Percentiles rank a stretch among this genome's conserved stretches.
Evolutionary conservation across 768 basidiomycete species (phyloP).

Genomic region (Leccinum pellstonianum): DNA sequence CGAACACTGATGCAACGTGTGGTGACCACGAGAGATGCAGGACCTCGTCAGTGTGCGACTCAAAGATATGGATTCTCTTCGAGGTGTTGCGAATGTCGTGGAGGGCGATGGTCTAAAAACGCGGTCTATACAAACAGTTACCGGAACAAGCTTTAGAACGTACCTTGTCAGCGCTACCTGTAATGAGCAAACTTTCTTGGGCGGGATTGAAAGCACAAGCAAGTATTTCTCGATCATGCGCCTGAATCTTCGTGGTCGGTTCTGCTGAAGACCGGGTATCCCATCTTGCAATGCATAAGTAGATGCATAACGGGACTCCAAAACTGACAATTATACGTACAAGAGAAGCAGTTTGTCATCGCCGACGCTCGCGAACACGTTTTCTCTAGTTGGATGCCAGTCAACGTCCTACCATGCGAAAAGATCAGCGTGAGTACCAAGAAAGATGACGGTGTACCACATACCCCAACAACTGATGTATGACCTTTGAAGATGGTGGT

Average conservation of each 20-base stretch:
- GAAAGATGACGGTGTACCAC: constrained; percentile 26
- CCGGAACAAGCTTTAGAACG: not conserved
- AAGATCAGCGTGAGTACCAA: not conserved
- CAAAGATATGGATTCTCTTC: constrained; percentile 84
- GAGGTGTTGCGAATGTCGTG: constrained; percentile 82
- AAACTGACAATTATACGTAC: constrained; percentile 46
- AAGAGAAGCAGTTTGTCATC: constrained; percentile 94
- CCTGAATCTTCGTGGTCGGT: constrained; percentile 71
- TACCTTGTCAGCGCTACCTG: constrained; percentile 94
- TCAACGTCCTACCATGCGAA: constrained; percentile 76
- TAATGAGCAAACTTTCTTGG: constrained; percentile 74
- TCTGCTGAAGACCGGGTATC: constrained; percentile 78
- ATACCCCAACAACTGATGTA: constrained; percentile 85
- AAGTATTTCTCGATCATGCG: constrained; percentile 89
- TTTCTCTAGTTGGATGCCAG: constrained; percentile 84
- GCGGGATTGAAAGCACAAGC: constrained; percentile 89
- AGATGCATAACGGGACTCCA: not conserved
- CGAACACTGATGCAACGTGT: constrained; percentile 87
- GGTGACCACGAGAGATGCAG: constrained; percentile 96
- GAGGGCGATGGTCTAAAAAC: constrained; percentile 71
- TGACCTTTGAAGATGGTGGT: constrained; percentile 84
- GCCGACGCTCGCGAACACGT: constrained; percentile 90
- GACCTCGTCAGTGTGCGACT: constrained; percentile 92
- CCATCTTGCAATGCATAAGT: constrained; percentile 59
- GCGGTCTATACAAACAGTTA: not conserved